phyloP scores from a whole-genome alignment of 257 asterid species.

The Haberlea rhodopensis region DNA sequence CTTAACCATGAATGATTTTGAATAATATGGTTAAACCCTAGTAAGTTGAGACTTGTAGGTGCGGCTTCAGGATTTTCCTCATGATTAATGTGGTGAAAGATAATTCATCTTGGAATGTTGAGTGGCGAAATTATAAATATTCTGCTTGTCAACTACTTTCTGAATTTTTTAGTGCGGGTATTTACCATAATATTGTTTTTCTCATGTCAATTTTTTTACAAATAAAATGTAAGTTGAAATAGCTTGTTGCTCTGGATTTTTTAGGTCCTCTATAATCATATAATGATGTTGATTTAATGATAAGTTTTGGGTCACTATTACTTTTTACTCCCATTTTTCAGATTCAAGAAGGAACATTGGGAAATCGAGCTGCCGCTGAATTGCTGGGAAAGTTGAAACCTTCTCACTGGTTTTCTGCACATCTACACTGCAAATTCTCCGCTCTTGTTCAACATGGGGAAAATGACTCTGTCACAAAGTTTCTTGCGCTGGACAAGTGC shows the following conservation, averaged over 20 bases:
- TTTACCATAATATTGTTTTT: not conserved
- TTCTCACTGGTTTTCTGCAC: constrained; percentile 90
- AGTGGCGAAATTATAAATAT: not conserved
- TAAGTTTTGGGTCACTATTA: constrained; percentile 4
- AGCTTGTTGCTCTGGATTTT: not conserved
- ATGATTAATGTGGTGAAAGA: not conserved
- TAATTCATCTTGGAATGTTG: not conserved
- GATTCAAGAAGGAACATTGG: constrained; percentile 76
- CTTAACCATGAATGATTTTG: not conserved
- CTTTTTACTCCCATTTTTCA: constrained; percentile 28
- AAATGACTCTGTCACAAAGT: constrained; percentile 50
- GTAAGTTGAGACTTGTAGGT: not conserved
- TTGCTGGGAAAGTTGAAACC: constrained; percentile 81
- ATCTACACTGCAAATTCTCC: constrained; percentile 93
- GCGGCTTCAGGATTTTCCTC: not conserved
- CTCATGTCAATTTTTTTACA: not conserved
- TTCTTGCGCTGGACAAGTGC: constrained; percentile 63
- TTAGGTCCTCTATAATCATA: not conserved
- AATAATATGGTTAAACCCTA: not conserved
- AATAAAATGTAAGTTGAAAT: not conserved
- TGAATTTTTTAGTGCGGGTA: not conserved
- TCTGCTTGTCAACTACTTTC: not conserved
- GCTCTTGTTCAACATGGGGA: constrained; percentile 88
- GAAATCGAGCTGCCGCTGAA: constrained; percentile 83
- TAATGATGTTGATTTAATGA: constrained; percentile 11